Evolutionary conservation across 441 rosid species (phyloP), one percentile per base, ranked within the genome.

Genomic region (Pelargonium myrrhifolium): DNA sequence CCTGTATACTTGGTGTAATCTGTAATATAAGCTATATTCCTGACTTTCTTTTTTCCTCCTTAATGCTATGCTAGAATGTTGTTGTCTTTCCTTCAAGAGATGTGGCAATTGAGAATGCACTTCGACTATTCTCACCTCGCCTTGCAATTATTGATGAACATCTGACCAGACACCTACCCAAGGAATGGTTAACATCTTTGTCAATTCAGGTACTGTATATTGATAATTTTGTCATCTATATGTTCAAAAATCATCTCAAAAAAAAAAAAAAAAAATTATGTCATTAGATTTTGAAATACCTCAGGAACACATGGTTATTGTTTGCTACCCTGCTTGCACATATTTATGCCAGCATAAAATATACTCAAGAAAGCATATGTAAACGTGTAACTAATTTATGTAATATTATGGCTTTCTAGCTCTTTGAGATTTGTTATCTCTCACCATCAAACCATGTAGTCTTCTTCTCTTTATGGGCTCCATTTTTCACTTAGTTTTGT

Each of bases 71-170:
- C 86, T 35, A 93, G 98, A 93, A 89, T 69, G 79, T 89, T 62
- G 88, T 93, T 26, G 78, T 93, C 71, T 93, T 93, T 83, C 99
- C 99, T 71, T 89, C 97, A 58, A 89, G 97, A 77, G 82, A 89
- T 72, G 97, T 84, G 43, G 96, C 93, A 67, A 91, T 91, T 49
- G 99, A 91, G 79, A 86, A 85, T 78, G 85, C 83, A 76, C 92
- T 93, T 71, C 86, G 85, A 71, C 75, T 93, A 73, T 91, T 91
- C 78, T 88, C 91, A 53, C 99, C 99, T 74, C 89, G 76, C 18
- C 97, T 89, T 70, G 97, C 96, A 58, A 82, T 93, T 77, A 92
- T 93, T 37, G 99, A 93, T 72, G 92, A 89, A 77, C 87, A 86
- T 77, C 86, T 93, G 67, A 88, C 97, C 64, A 84, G 82, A 49